phyloP scores from a whole-genome alignment of 495 filamentous ascomycete species.

The Thermochaetoides thermophila region DNA sequence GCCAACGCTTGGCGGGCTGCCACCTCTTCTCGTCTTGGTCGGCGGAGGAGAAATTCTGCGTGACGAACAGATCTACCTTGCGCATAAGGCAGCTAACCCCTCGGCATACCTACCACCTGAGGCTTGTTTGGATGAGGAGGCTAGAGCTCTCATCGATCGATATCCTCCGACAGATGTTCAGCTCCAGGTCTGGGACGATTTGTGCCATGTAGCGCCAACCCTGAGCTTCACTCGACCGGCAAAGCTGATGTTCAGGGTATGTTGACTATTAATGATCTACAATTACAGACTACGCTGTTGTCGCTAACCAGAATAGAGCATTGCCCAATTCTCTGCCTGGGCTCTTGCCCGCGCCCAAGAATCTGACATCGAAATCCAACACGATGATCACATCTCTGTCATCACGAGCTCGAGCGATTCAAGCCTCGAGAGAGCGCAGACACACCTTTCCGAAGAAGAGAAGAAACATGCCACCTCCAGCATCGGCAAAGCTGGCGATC shows the following conservation, averaged over 20 bases:
- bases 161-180: slow-evolving; percentile 81
- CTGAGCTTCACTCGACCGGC: slow-evolving; percentile 86
- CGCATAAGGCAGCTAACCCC: slow-evolving; percentile 84
- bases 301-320: slow-evolving; percentile 29
- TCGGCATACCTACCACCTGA: slow-evolving; percentile 54
- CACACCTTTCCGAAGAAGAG: slow-evolving; percentile 14
- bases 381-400: slow-evolving; percentile 64
- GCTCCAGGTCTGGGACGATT: slow-evolving; percentile 89
- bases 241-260: slow-evolving; percentile 65
- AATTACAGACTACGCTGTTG: too few species aligned
- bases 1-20: slow-evolving; percentile 73
- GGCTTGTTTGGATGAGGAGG: slow-evolving; percentile 45
- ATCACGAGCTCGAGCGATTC: slow-evolving; percentile 40
- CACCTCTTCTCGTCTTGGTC: slow-evolving; percentile 69
- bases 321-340: slow-evolving; percentile 89
- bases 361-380: slow-evolving; percentile 58
- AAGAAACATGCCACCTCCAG: slow-evolving; percentile 8
- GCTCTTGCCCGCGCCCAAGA: slow-evolving; percentile 71
- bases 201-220: slow-evolving; percentile 84
- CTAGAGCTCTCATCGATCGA: slow-evolving; percentile 42
- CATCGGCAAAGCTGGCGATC: slow-evolving; percentile 73
- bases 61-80: slow-evolving; percentile 89
- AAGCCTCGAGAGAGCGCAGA: too few species aligned
- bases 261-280: neutral
- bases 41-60: slow-evolving; percentile 80